A percentile compares a stretch with the other conserved stretches of the same genome.
phyloP scores from a whole-genome alignment of 495 filamentous ascomycete species.

The Oidiodendron maius region DNA sequence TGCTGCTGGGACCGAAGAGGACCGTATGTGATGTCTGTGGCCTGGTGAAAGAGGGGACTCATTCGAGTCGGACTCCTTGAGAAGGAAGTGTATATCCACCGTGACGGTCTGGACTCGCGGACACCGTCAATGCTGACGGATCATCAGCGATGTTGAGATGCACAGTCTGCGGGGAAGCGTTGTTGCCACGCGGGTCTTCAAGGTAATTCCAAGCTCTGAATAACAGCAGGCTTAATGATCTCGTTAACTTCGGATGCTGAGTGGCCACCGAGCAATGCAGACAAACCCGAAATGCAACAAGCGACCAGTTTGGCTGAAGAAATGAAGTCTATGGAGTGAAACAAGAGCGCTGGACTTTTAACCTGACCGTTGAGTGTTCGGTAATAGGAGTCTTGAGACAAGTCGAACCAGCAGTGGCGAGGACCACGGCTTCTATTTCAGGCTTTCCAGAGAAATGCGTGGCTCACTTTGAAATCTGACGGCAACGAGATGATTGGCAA shows the following conservation, averaged over 20 bases:
- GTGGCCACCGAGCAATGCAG: too few relatives aligned
- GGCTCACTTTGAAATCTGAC: constrained; percentile 22
- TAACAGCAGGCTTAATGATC: too few relatives aligned
- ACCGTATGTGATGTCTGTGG: constrained; percentile 45
- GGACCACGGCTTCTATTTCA: constrained; percentile 26
- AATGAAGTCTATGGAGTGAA: constrained; percentile 17
- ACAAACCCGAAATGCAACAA: too few relatives aligned
- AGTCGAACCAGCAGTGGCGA: constrained; percentile 19
- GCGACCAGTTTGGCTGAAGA: constrained; percentile 12
- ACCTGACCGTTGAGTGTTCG: constrained; percentile 15
- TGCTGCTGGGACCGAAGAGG: constrained; percentile 39
- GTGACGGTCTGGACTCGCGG: constrained; percentile 46
- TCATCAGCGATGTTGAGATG: constrained; percentile 20
- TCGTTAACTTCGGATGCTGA: too few relatives aligned
- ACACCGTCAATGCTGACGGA: constrained; percentile 25
- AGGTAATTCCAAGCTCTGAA: too few relatives aligned
- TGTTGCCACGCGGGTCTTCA: constrained; percentile 8
- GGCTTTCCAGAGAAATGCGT: constrained; percentile 18
- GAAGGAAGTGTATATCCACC: constrained; percentile 85
- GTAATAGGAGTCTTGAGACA: constrained; percentile 23
- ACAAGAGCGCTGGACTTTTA: constrained; percentile 13
- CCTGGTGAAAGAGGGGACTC: constrained; percentile 44
- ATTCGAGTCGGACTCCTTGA: constrained; percentile 77
- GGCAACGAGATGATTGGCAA: constrained; percentile 24
- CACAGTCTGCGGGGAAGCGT: constrained; percentile 11